Evolutionary conservation across 225 moss, liverwort and hornwort genomes (phyloP).

Genomic region (Rhytidiadelphus loreus): DNA sequence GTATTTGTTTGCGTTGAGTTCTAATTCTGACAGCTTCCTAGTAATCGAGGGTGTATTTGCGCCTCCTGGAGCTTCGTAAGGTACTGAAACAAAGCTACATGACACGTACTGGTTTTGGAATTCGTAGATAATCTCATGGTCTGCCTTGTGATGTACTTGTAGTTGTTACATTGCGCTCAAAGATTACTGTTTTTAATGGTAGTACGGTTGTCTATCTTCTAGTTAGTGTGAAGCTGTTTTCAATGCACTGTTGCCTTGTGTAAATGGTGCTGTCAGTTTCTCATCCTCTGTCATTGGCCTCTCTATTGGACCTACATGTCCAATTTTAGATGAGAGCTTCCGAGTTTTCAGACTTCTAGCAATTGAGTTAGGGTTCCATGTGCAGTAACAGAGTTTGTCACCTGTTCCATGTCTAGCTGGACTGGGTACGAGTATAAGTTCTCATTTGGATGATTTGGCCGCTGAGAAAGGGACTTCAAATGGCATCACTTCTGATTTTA

Average conservation of each 20-base stretch:
- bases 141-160: constrained; percentile 27
- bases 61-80: constrained; percentile 97
- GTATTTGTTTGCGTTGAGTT: constrained; percentile 82
- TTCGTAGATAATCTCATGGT: constrained; percentile 36
- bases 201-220: constrained; percentile 11
- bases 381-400: constrained; percentile 44
- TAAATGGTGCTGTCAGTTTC: constrained; percentile 30
- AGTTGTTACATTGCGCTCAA: constrained; percentile 20
- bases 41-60: constrained; percentile 98
- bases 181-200: constrained; percentile 5
- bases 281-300: not conserved
- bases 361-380: constrained; percentile 24
- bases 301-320: not conserved
- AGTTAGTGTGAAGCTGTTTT: constrained; percentile 23
- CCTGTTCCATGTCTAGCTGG: constrained; percentile 42
- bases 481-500: constrained; percentile 83
- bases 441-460: constrained; percentile 79
- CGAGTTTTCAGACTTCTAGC: constrained; percentile 18
- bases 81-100: constrained; percentile 83
- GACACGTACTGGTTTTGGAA: constrained; percentile 38
- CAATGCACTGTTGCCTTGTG: constrained; percentile 55
- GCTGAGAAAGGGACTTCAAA: constrained; percentile 89
- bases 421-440: constrained; percentile 33
- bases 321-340: constrained; percentile 14
- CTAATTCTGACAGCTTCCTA: constrained; percentile 99